Conservation (phyloP, 306 rosid genomes). For the Adenanthera pavonina region DNA sequence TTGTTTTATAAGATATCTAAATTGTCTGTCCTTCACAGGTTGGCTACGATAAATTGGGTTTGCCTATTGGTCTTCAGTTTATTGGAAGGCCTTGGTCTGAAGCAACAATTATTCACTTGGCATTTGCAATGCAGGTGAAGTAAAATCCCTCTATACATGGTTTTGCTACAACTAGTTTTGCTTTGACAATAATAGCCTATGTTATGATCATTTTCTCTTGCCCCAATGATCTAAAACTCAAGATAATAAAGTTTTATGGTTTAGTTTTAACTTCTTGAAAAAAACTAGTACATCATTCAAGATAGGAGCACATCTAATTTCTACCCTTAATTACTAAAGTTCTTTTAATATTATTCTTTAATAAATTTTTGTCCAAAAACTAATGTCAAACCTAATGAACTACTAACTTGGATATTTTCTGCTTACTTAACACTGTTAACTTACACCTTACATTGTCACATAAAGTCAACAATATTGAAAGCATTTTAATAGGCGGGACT, state of each 20-base stretch:
- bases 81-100: conserved; percentile 95
- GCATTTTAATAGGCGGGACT: neutral
- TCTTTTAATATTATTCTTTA: too few species aligned
- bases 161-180: neutral
- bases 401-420: neutral
- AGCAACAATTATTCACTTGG: conserved; percentile 78
- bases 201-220: neutral
- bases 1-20: conserved; percentile 5
- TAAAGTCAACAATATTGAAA: neutral
- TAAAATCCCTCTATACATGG: neutral
- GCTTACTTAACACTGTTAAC: neutral
- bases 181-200: neutral
- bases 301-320: neutral
- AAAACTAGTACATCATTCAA: neutral
- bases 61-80: conserved; percentile 97
- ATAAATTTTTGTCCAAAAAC: too few species aligned
- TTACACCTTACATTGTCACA: neutral
- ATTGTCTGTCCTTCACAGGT: conserved; percentile 60
- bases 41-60: conserved; percentile 78
- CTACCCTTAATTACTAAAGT: neutral
- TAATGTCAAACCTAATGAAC: neutral
- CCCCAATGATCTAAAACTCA: conserved; percentile 3
- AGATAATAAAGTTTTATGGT: neutral
- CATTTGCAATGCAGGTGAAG: conserved; percentile 77
- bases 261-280: neutral